Conservation (phyloP, 495 filamentous ascomycete genomes). For the Xylaria intraflava region DNA sequence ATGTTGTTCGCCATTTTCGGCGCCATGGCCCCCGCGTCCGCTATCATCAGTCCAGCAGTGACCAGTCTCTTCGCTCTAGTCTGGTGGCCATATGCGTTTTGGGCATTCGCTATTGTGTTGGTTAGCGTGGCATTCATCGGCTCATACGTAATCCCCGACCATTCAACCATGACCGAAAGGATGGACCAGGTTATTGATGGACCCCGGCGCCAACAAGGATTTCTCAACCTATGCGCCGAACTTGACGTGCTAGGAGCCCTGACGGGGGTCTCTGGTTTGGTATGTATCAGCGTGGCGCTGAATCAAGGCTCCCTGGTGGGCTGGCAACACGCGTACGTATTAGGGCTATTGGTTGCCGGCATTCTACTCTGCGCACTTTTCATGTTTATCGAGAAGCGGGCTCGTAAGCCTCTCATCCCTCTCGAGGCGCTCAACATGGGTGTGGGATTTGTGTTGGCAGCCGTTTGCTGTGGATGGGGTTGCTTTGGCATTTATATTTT, state of each 20-base stretch:
- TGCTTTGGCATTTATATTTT: conserved; percentile 58
- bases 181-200: conserved; percentile 1
- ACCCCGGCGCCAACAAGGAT: neutral
- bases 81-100: conserved; percentile 64
- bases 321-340: conserved; percentile 51
- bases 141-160: conserved; percentile 47
- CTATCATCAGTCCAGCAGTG: conserved; percentile 47
- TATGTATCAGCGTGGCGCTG: conserved; percentile 55
- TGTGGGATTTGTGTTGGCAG: conserved; percentile 48
- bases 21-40: conserved; percentile 54
- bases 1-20: conserved; percentile 63
- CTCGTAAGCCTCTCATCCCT: conserved; percentile 51
- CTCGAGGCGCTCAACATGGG: conserved; percentile 45
- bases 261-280: conserved; percentile 48
- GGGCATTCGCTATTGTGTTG: conserved; percentile 47
- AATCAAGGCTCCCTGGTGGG: conserved; percentile 56
- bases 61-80: conserved; percentile 47
- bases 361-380: conserved; percentile 47
- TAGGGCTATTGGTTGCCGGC: conserved; percentile 48
- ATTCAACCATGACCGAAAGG: conserved; percentile 27
- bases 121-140: conserved; percentile 37
- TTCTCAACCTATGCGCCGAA: conserved; percentile 21
- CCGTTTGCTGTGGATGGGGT: conserved; percentile 54
- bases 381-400: conserved; percentile 42
- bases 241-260: conserved; percentile 49